A percentile compares a stretch with the other conserved stretches of the same genome.
phyloP scores from a whole-genome alignment of 148 eudicot species.

The Rhododendron vialii region DNA sequence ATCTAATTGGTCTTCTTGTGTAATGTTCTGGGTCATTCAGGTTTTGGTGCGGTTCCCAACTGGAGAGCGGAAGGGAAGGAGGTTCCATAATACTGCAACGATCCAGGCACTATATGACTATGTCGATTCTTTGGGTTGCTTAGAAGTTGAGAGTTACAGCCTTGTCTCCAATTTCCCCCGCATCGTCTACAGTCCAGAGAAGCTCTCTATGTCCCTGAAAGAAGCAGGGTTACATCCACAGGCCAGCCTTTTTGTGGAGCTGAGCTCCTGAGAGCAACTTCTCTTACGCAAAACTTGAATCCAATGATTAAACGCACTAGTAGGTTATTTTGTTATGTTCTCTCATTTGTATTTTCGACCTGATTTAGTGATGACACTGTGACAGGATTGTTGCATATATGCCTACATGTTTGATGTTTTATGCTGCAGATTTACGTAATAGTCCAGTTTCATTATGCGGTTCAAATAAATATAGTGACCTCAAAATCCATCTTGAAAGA shows the following conservation, averaged over 20 bases:
- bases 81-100: slow-evolving; percentile 57
- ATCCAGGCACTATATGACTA: slow-evolving; percentile 84
- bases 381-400: too few species aligned
- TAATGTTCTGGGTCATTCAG: slow-evolving; percentile 26
- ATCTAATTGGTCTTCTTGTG: too few species aligned
- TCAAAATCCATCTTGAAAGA: not conserved
- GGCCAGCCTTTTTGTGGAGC: slow-evolving; percentile 90
- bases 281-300: not conserved
- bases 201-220: slow-evolving; percentile 58
- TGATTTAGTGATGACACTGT: slow-evolving; percentile 6
- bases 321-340: not conserved
- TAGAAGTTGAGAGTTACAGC: slow-evolving; percentile 58
- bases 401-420: not conserved
- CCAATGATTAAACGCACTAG: not conserved
- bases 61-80: slow-evolving; percentile 85
- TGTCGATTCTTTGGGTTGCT: slow-evolving; percentile 88
- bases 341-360: not conserved
- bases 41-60: slow-evolving; percentile 88
- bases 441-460: not conserved
- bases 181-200: slow-evolving; percentile 70
- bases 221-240: slow-evolving; percentile 96
- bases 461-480: slow-evolving; percentile 8
- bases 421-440: slow-evolving; percentile 5
- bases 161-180: slow-evolving; percentile 95
- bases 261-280: slow-evolving; percentile 41